These are phyloP conservation scores for Torulaspora gathmanii DNA, from an alignment of 805 yeast species.

Conservation along the genomic window DNA sequence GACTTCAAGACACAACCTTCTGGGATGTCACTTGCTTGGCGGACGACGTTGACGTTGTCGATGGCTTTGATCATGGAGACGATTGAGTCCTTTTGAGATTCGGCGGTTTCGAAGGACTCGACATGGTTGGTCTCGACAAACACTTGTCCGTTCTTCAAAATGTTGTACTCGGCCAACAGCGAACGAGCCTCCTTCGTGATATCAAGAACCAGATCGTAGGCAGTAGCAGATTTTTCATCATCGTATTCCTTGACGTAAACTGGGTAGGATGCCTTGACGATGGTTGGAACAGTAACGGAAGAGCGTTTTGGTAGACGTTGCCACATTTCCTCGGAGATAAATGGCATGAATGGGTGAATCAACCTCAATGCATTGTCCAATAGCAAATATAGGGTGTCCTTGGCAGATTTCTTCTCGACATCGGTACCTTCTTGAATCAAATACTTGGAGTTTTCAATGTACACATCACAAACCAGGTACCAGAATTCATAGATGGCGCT, in stretches of 20 bases:
- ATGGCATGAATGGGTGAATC: conserved; percentile 99
- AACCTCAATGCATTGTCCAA: conserved; percentile 84
- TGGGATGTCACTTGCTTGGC: conserved; percentile 56
- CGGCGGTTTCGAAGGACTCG: conserved; percentile 48
- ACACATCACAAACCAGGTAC: conserved; percentile 94
- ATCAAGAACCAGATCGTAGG: conserved; percentile 78
- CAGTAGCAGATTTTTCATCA: conserved; percentile 60
- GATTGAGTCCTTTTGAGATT: conserved; percentile 77
- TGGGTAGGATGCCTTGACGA: conserved; percentile 79
- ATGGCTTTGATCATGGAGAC: conserved; percentile 90
- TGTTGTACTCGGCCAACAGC: conserved; percentile 81
- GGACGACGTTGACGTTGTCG: conserved; percentile 63
- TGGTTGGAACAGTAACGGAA: conserved; percentile 62
- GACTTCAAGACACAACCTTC: conserved; percentile 86
- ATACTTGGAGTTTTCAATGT: conserved; percentile 94
- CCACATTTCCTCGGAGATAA: conserved; percentile 96
- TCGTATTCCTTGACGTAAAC: conserved; percentile 54
- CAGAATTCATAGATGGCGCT: conserved; percentile 87
- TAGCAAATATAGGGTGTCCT: conserved; percentile 89
- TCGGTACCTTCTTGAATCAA: conserved; percentile 87
- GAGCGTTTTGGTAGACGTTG: conserved; percentile 91
- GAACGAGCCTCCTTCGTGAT: conserved; percentile 91
- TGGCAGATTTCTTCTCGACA: conserved; percentile 81
- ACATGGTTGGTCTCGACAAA: conserved; percentile 63
- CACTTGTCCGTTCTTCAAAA: conserved; percentile 81